Evolutionary conservation across 345 rosid genomes (phyloP), one percentile per base, ranked within the genome.

Genomic region (Conringia planisiliqua): DNA sequence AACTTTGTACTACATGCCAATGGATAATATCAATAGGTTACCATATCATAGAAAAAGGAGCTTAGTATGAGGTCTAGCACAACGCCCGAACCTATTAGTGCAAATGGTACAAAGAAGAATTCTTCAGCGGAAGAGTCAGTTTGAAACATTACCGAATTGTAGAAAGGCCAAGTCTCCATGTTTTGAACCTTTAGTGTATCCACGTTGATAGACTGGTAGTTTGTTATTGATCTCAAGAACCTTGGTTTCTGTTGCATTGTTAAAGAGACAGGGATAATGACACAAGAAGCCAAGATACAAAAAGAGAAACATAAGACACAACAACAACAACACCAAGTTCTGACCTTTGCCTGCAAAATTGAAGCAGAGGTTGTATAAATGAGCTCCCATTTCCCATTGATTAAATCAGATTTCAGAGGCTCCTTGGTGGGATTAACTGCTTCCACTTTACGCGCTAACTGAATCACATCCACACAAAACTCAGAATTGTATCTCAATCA

Each of bases 321-420:
- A 22, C 24, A 22, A 22, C 24, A 22, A 22, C 24, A 22, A 2
- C 24, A 22, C 4, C 30, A 51, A 67, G 33, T 36, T 51, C 27
- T 38, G 52, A 91, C 97, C 90, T 90, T 76, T 14, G 91, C 91
- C 66, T 91, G 96, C 70, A 91, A 73, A 77, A 94, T 90, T 3
- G 96, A 91, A 56, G 78, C 78, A 42, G 97, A 94, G 33, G 98
- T 94, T 12, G 98, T 94, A 68, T 88, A 91, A 56, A 91, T 76
- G 67, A 94, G 97, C 84, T 94, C 96, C 97, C 98, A 91, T 80
- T 94, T 91, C 27, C 97, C 96, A 85, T 87, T 78, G 6, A 91
- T 30, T 17, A 91, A 85, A 62, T 78, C 83, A 55, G 97, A 91
- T 16, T 91, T 94, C 35, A 94, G 69, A 24, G 96, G 96, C 83